Percentiles rank a stretch among this genome's conserved stretches.
These are phyloP conservation scores for Thecamonas trahens DNA, from an alignment of 78 protist species.

Conservation along the genomic window DNA sequence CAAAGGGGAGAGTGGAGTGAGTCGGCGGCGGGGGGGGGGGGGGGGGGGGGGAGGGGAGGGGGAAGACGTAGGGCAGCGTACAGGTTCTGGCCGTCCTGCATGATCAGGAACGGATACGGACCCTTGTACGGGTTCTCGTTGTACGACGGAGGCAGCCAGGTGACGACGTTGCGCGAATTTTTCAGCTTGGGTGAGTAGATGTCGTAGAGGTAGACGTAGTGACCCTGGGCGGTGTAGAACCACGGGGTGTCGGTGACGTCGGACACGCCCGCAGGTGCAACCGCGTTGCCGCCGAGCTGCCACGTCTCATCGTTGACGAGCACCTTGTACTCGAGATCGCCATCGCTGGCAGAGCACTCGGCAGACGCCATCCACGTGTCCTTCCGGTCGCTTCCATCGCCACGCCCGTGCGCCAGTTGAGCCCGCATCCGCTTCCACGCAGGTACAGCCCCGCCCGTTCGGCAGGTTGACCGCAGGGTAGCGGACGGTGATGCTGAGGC, in stretches of 20 bases:
- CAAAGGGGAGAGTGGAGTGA: no score
- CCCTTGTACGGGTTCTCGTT: conserved; percentile 7
- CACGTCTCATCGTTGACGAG: not conserved
- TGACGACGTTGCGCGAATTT: conserved; percentile 14
- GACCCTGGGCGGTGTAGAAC: conserved; percentile 9
- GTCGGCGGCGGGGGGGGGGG: no score
- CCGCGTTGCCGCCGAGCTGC: conserved; percentile 10
- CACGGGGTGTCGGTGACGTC: conserved; percentile 18
- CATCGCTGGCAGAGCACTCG: not conserved
- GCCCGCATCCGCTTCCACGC: conserved; percentile 1
- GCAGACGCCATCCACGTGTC: not conserved
- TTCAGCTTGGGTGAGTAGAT: conserved; percentile 21
- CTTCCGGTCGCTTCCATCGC: not conserved
- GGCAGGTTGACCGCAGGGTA: no score
- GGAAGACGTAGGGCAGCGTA: not conserved
- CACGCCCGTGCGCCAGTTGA: conserved; percentile 17
- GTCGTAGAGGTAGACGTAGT: not conserved
- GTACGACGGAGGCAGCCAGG: conserved; percentile 9
- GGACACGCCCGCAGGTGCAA: not conserved
- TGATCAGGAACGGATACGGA: not conserved
- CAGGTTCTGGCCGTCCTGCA: conserved; percentile 31
- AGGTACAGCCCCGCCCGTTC: not conserved
- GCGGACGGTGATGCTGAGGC: no score
- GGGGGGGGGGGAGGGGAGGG: no score
- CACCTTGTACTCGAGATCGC: conserved; percentile 2